phyloP scores from a whole-genome alignment of 1,284 basidiomycete genomes.

The Heterobasidion annosum region DNA sequence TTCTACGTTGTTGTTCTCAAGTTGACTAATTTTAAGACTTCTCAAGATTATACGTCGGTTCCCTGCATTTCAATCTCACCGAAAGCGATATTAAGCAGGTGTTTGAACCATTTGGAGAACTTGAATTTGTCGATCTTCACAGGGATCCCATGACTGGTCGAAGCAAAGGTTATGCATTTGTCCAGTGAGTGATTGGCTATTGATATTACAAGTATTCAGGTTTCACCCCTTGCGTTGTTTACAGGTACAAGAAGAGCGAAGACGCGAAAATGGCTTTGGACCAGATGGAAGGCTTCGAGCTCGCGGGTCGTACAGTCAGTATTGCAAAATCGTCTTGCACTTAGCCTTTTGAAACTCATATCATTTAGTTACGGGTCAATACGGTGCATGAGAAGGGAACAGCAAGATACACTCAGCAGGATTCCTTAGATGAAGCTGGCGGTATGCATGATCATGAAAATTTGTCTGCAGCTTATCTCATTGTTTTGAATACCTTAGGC shows the following conservation, averaged over 20 bases:
- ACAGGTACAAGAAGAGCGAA: conserved; percentile 78
- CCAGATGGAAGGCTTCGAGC: conserved; percentile 97
- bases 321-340: neutral
- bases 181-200: conserved; percentile 58
- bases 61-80: conserved; percentile 92
- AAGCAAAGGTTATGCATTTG: conserved; percentile 97
- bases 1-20: conserved; percentile 13
- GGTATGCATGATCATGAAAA: conserved; percentile 31
- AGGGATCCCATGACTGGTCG: conserved; percentile 87
- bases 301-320: conserved; percentile 86
- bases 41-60: conserved; percentile 88
- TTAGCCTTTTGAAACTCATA: conserved; percentile 7
- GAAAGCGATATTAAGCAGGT: conserved; percentile 97
- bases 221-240: neutral
- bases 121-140: conserved; percentile 98
- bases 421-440: conserved; percentile 77
- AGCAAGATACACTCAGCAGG: conserved; percentile 62
- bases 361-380: conserved; percentile 71
- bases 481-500: conserved; percentile 29
- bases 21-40: neutral
- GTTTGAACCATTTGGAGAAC: conserved; percentile 95
- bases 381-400: conserved; percentile 87
- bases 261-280: conserved; percentile 95
- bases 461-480: neutral
- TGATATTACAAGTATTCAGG: conserved; percentile 1